Base-by-base conservation (phyloP, 805 yeast species). In the Metschnikowia koreensis region DNA sequence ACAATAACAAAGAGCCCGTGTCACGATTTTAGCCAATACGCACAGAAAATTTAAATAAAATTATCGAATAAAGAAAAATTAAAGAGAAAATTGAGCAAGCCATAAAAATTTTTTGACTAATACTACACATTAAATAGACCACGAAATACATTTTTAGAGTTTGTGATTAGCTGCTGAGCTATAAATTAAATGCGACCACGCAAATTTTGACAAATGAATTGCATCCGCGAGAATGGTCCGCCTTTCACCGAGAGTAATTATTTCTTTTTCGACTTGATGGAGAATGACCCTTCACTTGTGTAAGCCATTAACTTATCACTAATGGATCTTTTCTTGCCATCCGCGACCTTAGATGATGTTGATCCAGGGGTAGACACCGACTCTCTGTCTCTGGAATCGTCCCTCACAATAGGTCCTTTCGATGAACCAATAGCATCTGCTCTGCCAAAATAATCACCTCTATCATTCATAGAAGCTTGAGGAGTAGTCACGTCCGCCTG, bases 281-380 rank as follows among this genome's bases (percentile, higher is more conserved):
- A 66, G 54, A 74, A 74, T 13, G 74, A 63, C 7, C 71, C 74
- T 56, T 74, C 77, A 59, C 62, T 72, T 22, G 73, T 63, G 59
- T 71, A 74, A 10, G 77, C 76, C 65, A 74, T 59, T 63, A 74
- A 59, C 56, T 71, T 74, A 16, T 72, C 77, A 37, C 53, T 39
- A 7, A 45, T 39, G 6, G 39, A 29, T 43, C 41, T 44, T 16
- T 50, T 52, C 42, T 42, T 48, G 16, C 40, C 39, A 17, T 48
- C 46, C n/a, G 22, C 9, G 10, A 17, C 26, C 12, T 28, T 36
- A 3, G 50, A 49, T 1, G 44, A 16, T 22, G 38, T 22, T 13
- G 54, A 50, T 11, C 27, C 46, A 2, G 57, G 46, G n/a, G 52
- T 41, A 2, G 46, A 16, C 8, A 26, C 38, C 16, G 26, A 38